Conservation (phyloP, 108 stramenopile genomes). For the Aurantiochytrium sp. region DNA sequence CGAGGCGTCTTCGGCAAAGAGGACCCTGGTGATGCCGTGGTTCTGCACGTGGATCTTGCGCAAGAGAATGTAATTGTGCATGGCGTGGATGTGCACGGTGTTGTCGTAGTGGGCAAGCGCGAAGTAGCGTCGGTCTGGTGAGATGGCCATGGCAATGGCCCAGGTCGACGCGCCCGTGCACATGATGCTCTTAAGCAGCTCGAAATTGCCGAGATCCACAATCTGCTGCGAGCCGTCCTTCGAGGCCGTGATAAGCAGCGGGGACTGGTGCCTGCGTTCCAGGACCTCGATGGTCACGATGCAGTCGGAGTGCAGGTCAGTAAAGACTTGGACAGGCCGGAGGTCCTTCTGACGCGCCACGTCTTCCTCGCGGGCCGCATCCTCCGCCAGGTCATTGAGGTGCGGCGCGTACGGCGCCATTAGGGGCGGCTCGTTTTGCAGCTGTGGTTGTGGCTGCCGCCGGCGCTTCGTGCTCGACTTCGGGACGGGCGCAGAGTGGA, state of each 20-base stretch:
- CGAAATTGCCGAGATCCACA: background rate
- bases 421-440: too few relatives aligned
- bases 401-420: too few relatives aligned
- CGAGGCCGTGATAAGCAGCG: background rate
- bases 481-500: background rate
- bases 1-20: background rate
- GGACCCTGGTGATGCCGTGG: background rate
- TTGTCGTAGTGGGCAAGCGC: slow-evolving; percentile 1
- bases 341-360: background rate
- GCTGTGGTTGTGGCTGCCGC: too few relatives aligned
- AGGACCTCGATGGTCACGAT: background rate
- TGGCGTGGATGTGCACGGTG: background rate
- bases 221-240: slow-evolving; percentile 11
- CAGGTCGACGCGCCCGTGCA: background rate
- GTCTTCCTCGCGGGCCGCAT: background rate
- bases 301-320: background rate
- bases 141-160: background rate
- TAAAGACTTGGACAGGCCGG: background rate
- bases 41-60: background rate
- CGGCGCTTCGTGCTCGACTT: too few relatives aligned
- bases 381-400: too few relatives aligned
- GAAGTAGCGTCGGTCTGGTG: background rate
- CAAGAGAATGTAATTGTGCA: background rate
- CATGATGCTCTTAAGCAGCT: background rate
- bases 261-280: background rate